A percentile compares a stretch with the other conserved stretches of the same genome.
These are phyloP conservation scores for Chaetomium strumarium DNA, from an alignment of 2,329 filamentous ascomycete genomes.

Conservation along the genomic window DNA sequence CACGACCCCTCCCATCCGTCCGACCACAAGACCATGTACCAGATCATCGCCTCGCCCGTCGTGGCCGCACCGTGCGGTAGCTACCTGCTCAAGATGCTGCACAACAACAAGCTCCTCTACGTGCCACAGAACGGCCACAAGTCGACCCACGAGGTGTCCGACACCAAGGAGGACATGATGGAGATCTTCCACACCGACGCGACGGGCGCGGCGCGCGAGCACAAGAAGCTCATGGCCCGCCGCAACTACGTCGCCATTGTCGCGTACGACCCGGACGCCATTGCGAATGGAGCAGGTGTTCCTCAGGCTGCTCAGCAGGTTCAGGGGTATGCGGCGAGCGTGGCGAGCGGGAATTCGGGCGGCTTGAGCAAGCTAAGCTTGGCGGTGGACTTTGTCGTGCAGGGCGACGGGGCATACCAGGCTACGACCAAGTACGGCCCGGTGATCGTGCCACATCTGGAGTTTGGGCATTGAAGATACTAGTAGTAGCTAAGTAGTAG, in stretches of 20 bases:
- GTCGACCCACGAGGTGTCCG: constrained; percentile 66
- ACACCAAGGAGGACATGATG: constrained; percentile 99
- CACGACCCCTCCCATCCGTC: constrained; percentile 88
- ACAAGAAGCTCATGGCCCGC: constrained; percentile 87
- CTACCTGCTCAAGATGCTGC: constrained; percentile 90
- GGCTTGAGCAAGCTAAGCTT: constrained; percentile 67
- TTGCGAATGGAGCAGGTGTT: constrained; percentile 37
- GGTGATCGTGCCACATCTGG: constrained; percentile 84
- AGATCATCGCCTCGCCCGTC: constrained; percentile 87
- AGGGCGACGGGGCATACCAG: constrained; percentile 77
- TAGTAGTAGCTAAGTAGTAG: neutral
- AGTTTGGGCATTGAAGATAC: constrained; percentile 57
- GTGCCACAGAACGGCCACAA: constrained; percentile 81
- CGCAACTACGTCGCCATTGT: constrained; percentile 90
- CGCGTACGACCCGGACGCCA: constrained; percentile 84
- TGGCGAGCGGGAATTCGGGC: constrained; percentile 32
- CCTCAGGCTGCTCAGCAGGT: constrained; percentile 11
- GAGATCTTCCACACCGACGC: constrained; percentile 97
- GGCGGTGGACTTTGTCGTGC: constrained; percentile 94
- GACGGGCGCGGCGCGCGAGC: constrained; percentile 72
- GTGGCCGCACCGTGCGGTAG: constrained; percentile 80
- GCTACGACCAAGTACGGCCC: constrained; percentile 92
- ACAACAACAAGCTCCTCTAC: constrained; percentile 89
- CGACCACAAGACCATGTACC: constrained; percentile 99
- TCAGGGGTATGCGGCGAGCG: constrained; percentile 24